Conservation (phyloP, 1,284 basidiomycete species). For the Tilletia caries region DNA sequence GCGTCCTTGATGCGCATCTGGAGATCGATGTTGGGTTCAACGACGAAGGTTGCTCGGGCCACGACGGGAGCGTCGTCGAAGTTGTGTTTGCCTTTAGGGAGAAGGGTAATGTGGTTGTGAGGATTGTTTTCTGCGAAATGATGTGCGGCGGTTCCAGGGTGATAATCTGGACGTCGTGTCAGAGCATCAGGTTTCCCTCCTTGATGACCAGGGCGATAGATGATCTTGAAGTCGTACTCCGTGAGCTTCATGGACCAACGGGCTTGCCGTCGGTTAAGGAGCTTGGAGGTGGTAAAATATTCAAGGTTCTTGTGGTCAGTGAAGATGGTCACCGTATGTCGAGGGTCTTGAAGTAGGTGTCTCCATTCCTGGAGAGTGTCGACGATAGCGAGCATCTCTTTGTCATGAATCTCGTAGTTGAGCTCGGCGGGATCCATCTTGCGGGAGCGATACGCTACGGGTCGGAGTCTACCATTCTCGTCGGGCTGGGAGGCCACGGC, state of each 20-base stretch:
- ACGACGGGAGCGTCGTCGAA: neutral
- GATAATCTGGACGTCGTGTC: constrained; percentile 3
- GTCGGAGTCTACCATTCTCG: neutral
- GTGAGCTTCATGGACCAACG: constrained; percentile 8
- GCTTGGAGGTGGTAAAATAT: constrained; percentile 19
- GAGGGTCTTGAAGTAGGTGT: constrained; percentile 17
- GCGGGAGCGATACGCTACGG: constrained; percentile 13
- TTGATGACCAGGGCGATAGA: constrained; percentile 2
- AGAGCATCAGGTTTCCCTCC: constrained; percentile 4
- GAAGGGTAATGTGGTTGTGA: neutral
- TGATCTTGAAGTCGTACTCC: constrained; percentile 11
- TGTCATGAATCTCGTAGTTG: constrained; percentile 24
- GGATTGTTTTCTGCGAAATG: constrained; percentile 1
- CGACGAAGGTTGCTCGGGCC: neutral
- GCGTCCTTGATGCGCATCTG: neutral
- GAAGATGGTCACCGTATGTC: constrained; percentile 7
- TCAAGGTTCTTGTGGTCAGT: constrained; percentile 21
- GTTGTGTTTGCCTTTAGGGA: neutral
- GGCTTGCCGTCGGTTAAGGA: constrained; percentile 10
- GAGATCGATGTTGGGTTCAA: neutral
- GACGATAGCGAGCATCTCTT: constrained; percentile 22
- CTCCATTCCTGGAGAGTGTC: constrained; percentile 11
- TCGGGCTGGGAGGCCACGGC: constrained; percentile 37
- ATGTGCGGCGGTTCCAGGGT: neutral
- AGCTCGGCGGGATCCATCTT: constrained; percentile 27